Evolutionary conservation across 2,329 filamentous ascomycete genomes (phyloP).

Genomic region (Fonsecaea multimorphosa): DNA sequence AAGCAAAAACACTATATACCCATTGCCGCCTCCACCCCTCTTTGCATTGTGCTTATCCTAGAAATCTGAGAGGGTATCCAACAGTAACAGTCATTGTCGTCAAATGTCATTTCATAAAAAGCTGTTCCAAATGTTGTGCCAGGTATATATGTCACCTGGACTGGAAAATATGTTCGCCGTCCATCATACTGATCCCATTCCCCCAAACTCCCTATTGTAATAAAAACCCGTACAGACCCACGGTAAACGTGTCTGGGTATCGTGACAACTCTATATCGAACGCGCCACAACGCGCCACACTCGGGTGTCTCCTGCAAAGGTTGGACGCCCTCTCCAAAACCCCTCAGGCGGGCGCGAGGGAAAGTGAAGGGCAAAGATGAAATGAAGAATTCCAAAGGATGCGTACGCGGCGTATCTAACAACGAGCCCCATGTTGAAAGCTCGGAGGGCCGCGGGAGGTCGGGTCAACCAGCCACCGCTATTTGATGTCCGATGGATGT

Average conservation of each 20-base stretch:
- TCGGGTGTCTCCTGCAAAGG: neutral
- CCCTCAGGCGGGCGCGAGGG: neutral
- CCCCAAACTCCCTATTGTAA: conserved; percentile 11
- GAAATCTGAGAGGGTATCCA: conserved; percentile 26
- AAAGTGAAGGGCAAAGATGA: neutral
- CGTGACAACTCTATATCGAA: conserved; percentile 15
- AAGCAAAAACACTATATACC: neutral
- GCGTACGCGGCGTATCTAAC: neutral
- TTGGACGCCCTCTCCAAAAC: neutral
- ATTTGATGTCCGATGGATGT: conserved; percentile 10
- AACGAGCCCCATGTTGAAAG: neutral
- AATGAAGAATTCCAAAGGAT: neutral
- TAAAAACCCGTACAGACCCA: conserved; percentile 4
- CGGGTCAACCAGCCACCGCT: neutral
- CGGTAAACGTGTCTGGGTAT: conserved; percentile 10
- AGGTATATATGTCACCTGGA: neutral
- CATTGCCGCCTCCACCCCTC: neutral
- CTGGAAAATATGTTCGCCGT: conserved; percentile 3
- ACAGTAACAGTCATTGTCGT: conserved; percentile 29
- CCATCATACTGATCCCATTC: conserved; percentile 2
- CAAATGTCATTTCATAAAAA: conserved; percentile 23
- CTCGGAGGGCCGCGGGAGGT: no score
- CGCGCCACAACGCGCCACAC: conserved; percentile 3
- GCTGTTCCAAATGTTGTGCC: conserved; percentile 21
- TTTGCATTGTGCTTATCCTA: neutral